Evolutionary conservation across 805 yeast species (phyloP).

Genomic region (Grigorovia yakushimaensis): DNA sequence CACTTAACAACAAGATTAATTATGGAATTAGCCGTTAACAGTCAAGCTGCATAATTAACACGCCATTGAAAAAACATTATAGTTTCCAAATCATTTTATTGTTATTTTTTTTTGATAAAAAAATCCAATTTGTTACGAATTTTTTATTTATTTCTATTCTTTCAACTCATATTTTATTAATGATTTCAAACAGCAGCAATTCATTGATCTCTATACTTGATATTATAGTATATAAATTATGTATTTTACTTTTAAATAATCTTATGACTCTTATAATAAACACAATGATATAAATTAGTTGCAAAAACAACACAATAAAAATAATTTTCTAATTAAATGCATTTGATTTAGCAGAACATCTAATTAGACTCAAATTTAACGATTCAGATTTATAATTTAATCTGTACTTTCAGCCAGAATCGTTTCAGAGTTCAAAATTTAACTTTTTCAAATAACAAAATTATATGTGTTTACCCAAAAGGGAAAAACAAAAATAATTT

Average conservation of each 20-base stretch:
- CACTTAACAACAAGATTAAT: slow-evolving; percentile 86
- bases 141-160: background rate
- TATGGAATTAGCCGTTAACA: slow-evolving; percentile 94
- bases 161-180: background rate
- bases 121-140: background rate
- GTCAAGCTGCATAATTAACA: slow-evolving; percentile 40
- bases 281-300: too few relatives aligned
- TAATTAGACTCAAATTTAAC: too few relatives aligned
- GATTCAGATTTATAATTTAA: too few relatives aligned
- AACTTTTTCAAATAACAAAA: too few relatives aligned
- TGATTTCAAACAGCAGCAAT: background rate
- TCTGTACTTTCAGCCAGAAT: too few relatives aligned
- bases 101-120: background rate
- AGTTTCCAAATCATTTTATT: background rate
- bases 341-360: too few relatives aligned
- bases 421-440: too few relatives aligned
- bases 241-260: background rate
- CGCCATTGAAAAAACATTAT: too few relatives aligned
- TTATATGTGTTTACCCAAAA: background rate
- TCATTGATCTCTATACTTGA: background rate
- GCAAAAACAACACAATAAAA: too few relatives aligned
- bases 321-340: too few relatives aligned
- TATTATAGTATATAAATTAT: background rate
- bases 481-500: slow-evolving; percentile 2
- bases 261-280: background rate